These are phyloP conservation scores for Phaeosphaeriaceae sp. DNA, from an alignment of 2,329 filamentous ascomycete species.

Conservation along the genomic window DNA sequence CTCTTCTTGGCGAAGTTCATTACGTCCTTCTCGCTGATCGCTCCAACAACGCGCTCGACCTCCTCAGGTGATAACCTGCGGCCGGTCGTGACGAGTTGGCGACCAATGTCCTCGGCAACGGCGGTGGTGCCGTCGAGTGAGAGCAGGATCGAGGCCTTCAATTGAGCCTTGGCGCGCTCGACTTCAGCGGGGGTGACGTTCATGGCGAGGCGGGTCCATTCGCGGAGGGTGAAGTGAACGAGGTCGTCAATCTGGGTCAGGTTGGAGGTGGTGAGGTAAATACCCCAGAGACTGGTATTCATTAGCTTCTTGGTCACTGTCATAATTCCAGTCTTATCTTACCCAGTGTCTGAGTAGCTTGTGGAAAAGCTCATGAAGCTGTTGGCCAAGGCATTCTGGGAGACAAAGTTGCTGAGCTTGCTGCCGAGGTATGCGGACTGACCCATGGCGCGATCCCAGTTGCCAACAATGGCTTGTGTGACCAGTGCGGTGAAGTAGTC, in stretches of 20 bases:
- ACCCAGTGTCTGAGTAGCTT: constrained; percentile 99
- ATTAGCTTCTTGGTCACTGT: constrained; percentile 34
- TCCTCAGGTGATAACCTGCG: constrained; percentile 89
- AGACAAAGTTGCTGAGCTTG: constrained; percentile 95
- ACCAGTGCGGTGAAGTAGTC: constrained; percentile 99
- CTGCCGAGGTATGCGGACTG: constrained; percentile 96
- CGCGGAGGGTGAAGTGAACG: constrained; percentile 96
- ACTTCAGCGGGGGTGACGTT: constrained; percentile 89
- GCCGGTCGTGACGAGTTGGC: constrained; percentile 97
- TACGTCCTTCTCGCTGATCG: constrained; percentile 92
- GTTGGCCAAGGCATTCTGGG: constrained; percentile 95
- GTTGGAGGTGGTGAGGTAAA: constrained; percentile 96
- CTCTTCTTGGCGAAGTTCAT: constrained; percentile 96
- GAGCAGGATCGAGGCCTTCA: constrained; percentile 97
- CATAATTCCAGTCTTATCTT: constrained; percentile 50
- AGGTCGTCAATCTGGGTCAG: constrained; percentile 89
- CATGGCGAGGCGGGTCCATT: constrained; percentile 95
- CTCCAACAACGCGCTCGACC: constrained; percentile 90
- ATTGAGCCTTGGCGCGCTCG: constrained; percentile 98
- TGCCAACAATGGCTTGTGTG: constrained; percentile 97
- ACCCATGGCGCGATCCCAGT: constrained; percentile 99
- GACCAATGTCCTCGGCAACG: constrained; percentile 96
- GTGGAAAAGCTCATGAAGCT: constrained; percentile 99
- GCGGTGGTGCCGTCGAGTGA: constrained; percentile 97
- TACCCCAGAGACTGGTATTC: constrained; percentile 87